Evolutionary conservation across 2,329 filamentous ascomycete species (phyloP).

Genomic region (Pyrenophora seminiperda): DNA sequence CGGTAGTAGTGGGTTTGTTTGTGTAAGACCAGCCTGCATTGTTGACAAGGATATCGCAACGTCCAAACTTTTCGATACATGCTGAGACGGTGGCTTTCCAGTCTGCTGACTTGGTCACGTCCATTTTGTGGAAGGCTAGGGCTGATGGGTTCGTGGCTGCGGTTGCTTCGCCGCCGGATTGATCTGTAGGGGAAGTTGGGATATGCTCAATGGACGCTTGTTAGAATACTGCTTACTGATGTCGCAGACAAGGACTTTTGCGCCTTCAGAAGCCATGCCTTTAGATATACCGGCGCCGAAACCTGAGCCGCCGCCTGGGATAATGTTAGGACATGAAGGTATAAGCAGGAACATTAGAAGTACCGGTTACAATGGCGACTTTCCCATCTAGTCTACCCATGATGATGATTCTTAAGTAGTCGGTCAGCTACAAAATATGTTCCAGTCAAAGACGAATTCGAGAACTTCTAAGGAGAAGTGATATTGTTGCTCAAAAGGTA

Average conservation of each 20-base stretch:
- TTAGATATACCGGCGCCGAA: constrained; percentile 67
- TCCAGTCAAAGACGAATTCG: not conserved
- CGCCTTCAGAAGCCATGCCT: constrained; percentile 65
- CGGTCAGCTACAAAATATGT: not conserved
- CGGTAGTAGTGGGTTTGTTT: constrained; percentile 62
- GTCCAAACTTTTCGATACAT: constrained; percentile 58
- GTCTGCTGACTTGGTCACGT: constrained; percentile 60
- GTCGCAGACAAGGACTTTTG: constrained; percentile 66
- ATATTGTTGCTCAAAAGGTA: constrained; percentile 8
- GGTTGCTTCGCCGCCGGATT: constrained; percentile 58
- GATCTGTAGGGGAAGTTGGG: constrained; percentile 28
- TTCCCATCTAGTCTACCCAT: constrained; percentile 57
- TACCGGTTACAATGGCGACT: constrained; percentile 62
- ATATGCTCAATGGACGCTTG: too few relatives aligned
- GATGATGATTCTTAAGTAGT: constrained; percentile 2
- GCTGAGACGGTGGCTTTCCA: constrained; percentile 60
- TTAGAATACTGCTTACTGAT: constrained; percentile 44
- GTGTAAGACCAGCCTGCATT: constrained; percentile 65
- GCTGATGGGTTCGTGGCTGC: constrained; percentile 47
- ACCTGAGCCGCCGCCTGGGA: constrained; percentile 63
- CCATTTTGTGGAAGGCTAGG: constrained; percentile 49
- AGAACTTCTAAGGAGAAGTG: not conserved
- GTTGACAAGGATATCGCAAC: constrained; percentile 65
- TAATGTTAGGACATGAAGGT: constrained; percentile 5
- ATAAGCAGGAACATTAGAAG: constrained; percentile 4